Evolutionary conservation across 306 rosid genomes (phyloP).

Genomic region (Dryas octopetala): DNA sequence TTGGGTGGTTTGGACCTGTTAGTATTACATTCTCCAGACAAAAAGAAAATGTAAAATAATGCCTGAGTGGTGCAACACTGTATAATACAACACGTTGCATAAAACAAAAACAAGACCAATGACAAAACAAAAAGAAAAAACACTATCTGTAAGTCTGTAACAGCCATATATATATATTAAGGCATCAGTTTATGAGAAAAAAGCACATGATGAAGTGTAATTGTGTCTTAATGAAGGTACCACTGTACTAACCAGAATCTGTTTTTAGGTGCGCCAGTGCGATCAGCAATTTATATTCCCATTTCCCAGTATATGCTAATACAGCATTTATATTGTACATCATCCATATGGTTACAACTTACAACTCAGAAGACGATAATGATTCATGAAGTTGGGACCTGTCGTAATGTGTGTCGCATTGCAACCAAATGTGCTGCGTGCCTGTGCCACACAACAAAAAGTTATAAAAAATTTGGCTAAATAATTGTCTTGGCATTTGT

Average conservation of each 20-base stretch:
- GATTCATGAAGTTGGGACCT: background rate
- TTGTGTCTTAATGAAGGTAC: background rate
- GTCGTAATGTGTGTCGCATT: constrained; percentile 11
- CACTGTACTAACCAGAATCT: background rate
- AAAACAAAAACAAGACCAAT: no score
- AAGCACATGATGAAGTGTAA: constrained; percentile 1
- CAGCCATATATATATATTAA: background rate
- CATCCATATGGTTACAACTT: background rate
- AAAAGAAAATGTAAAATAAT: constrained; percentile 7
- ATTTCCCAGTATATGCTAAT: no score
- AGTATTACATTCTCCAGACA: background rate
- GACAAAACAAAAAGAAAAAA: background rate
- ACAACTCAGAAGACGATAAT: no score
- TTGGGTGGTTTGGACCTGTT: no score
- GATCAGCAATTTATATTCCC: background rate
- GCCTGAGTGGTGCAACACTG: background rate
- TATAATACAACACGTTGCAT: no score
- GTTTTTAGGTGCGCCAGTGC: background rate
- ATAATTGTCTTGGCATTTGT: background rate
- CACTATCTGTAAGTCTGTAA: background rate
- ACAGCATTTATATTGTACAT: background rate
- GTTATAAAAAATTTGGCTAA: background rate
- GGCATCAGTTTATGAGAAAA: background rate
- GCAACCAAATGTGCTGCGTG: background rate
- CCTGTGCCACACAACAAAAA: constrained; percentile 4